These are phyloP conservation scores for Geosmithia flava DNA, from an alignment of 2,329 filamentous ascomycete species.

Conservation along the genomic window DNA sequence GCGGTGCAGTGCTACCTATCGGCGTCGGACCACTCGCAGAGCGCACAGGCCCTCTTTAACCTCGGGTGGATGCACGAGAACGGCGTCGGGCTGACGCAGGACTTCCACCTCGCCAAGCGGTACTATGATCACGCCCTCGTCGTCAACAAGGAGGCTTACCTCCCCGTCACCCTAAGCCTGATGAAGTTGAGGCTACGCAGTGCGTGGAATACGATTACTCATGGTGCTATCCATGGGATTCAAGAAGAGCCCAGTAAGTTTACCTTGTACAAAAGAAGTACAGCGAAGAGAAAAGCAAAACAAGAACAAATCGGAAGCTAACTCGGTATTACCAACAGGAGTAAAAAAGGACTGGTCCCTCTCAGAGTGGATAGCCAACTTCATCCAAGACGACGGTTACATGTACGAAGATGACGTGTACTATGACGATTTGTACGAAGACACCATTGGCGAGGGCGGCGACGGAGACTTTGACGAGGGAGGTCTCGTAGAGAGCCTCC, in stretches of 20 bases:
- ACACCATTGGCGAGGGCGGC: slow-evolving; percentile 39
- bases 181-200: slow-evolving; percentile 75
- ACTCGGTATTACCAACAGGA: slow-evolving; percentile 37
- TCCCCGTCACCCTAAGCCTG: slow-evolving; percentile 81
- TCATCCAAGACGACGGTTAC: slow-evolving; percentile 57
- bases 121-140: slow-evolving; percentile 90
- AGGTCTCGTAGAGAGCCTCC: slow-evolving; percentile 68
- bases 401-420: slow-evolving; percentile 50
- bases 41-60: slow-evolving; percentile 93
- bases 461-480: slow-evolving; percentile 61
- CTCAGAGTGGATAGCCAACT: slow-evolving; percentile 77
- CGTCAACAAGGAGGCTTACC: slow-evolving; percentile 85
- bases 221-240: slow-evolving; percentile 86
- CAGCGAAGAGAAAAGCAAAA: neutral
- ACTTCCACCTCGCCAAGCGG: slow-evolving; percentile 92
- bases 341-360: slow-evolving; percentile 64
- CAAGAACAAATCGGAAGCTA: too few species aligned
- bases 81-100: slow-evolving; percentile 80
- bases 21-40: slow-evolving; percentile 82
- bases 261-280: too few species aligned
- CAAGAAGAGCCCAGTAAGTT: slow-evolving; percentile 74
- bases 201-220: slow-evolving; percentile 88
- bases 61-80: slow-evolving; percentile 99
- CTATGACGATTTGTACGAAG: slow-evolving; percentile 38
- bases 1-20: slow-evolving; percentile 88